A percentile compares a stretch with the other conserved stretches of the same genome.
phyloP scores from a whole-genome alignment of 1,284 basidiomycete genomes.

The Rhodotorula sp. region DNA sequence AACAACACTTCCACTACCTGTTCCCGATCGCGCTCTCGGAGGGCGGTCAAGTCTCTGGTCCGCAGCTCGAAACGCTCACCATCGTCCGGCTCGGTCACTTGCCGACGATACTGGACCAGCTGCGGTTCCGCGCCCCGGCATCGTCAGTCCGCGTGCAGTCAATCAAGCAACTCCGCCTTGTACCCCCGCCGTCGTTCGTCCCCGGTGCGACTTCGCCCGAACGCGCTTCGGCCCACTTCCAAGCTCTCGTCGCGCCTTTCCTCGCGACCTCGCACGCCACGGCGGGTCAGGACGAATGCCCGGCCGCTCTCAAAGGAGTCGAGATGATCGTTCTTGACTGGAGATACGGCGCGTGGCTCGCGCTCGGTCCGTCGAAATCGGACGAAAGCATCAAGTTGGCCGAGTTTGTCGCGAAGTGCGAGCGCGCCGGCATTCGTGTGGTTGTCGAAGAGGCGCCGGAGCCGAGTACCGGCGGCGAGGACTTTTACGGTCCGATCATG shows the following conservation, averaged over 20 bases:
- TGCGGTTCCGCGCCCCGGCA: slow-evolving; percentile 2
- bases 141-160: neutral
- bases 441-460: neutral
- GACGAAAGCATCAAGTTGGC: neutral
- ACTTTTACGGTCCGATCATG: neutral
- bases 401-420: neutral
- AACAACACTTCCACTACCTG: slow-evolving; percentile 20
- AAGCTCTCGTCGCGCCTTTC: slow-evolving; percentile 19
- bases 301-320: neutral
- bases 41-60: neutral
- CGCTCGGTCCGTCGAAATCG: neutral
- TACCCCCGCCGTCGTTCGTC: slow-evolving; percentile 17
- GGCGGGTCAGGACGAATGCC: neutral
- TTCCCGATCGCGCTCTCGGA: slow-evolving; percentile 15
- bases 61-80: neutral
- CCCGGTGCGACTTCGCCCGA: slow-evolving; percentile 19
- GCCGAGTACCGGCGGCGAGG: neutral
- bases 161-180: slow-evolving; percentile 5
- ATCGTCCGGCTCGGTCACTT: slow-evolving; percentile 18
- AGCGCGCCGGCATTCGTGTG: neutral
- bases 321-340: slow-evolving; percentile 12
- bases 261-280: neutral
- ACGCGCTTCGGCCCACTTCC: slow-evolving; percentile 18
- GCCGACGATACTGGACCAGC: slow-evolving; percentile 4
- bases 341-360: slow-evolving; percentile 20